Percentiles rank a stretch among this genome's conserved stretches.
These are phyloP conservation scores for Beauveria varroae DNA, from an alignment of 2,329 filamentous ascomycete species.

Conservation along the genomic window DNA sequence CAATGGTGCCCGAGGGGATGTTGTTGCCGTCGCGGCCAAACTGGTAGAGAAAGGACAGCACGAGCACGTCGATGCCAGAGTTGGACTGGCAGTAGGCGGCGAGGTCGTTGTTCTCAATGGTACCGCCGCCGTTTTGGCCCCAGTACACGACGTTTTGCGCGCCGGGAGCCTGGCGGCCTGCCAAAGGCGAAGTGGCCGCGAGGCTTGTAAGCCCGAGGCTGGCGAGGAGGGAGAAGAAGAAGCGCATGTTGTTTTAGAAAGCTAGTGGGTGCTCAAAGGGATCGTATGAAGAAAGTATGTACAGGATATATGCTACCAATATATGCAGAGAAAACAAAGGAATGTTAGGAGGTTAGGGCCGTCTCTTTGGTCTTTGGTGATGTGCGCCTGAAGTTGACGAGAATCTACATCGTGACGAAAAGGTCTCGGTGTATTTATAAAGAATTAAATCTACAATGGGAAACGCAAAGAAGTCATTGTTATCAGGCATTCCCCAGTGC, in stretches of 20 bases:
- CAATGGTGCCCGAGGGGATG: conserved; percentile 33
- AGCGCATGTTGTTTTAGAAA: conserved; percentile 11
- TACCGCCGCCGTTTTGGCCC: conserved; percentile 19
- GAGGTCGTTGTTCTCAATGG: conserved; percentile 29
- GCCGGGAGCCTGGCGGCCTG: conserved; percentile 12
- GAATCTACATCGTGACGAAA: not conserved
- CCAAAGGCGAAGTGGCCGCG: conserved; percentile 9
- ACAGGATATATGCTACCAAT: not conserved
- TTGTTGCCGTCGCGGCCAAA: conserved; percentile 24
- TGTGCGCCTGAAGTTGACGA: not conserved
- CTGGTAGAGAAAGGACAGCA: conserved; percentile 34
- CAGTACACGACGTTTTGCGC: conserved; percentile 27
- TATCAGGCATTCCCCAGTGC: not conserved
- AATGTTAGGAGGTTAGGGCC: not conserved
- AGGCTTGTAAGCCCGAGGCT: conserved; percentile 15
- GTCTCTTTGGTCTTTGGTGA: conserved; percentile 1
- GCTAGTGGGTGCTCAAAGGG: not conserved
- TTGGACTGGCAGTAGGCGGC: conserved; percentile 28
- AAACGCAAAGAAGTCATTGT: too few relatives aligned
- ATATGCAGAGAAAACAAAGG: not conserved
- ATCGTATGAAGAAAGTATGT: not conserved
- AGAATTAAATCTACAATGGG: not conserved
- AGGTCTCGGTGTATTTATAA: conserved; percentile 1
- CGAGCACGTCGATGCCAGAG: conserved; percentile 34
- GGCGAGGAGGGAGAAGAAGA: conserved; percentile 12